Conservation (phyloP, 306 rosid species). For the Herpetospermum pedunculosum region DNA sequence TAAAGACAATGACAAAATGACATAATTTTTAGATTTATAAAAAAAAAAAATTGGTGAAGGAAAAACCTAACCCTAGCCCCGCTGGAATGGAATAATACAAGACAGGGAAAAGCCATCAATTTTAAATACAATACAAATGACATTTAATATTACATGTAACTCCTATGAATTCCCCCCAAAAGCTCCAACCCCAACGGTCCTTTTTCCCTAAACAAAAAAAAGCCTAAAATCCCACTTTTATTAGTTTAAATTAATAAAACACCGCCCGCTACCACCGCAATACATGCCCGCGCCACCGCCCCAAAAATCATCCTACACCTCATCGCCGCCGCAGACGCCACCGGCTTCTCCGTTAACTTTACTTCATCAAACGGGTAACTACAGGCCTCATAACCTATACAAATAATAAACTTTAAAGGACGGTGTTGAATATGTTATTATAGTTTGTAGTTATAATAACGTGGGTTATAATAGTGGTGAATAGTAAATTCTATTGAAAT, state of each 20-base stretch:
- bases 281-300: background rate
- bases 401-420: too few species aligned
- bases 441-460: too few species aligned
- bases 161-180: background rate
- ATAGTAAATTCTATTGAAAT: too few species aligned
- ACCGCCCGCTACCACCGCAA: background rate
- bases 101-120: too few species aligned
- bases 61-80: too few species aligned
- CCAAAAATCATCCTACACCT: background rate
- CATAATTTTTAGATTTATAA: too few species aligned
- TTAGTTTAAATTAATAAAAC: background rate
- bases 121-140: background rate
- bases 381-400: conserved; percentile 51
- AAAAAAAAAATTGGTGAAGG: too few species aligned
- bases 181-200: background rate
- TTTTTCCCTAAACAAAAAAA: background rate
- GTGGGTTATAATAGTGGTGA: too few species aligned
- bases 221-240: background rate
- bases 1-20: too few species aligned
- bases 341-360: conserved; percentile 20
- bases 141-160: background rate
- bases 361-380: conserved; percentile 22
- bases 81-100: too few species aligned
- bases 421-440: too few species aligned
- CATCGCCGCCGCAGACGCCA: conserved; percentile 17